phyloP scores from a whole-genome alignment of 2,329 filamentous ascomycete species.

The Iodosphaeria phyllophila region DNA sequence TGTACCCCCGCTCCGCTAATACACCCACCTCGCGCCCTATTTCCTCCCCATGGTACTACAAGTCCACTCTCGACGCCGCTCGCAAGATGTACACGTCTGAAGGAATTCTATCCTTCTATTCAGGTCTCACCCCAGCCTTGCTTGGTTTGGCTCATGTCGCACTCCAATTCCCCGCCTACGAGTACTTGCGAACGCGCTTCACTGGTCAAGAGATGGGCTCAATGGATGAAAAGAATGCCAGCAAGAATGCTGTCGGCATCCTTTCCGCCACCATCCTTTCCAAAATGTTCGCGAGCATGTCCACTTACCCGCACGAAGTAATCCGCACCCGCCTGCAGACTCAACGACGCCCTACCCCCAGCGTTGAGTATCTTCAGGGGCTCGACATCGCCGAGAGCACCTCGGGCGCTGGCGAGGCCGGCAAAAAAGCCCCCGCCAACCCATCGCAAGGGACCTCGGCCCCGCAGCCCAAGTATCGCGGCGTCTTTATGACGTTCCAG shows the following conservation, averaged over 20 bases:
- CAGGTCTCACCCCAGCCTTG: constrained; percentile 78
- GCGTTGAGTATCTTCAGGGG: constrained; percentile 30
- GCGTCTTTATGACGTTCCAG: constrained; percentile 63
- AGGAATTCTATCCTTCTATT: constrained; percentile 83
- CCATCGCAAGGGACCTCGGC: constrained; percentile 4
- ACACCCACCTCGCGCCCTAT: constrained; percentile 36
- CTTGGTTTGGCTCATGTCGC: constrained; percentile 88
- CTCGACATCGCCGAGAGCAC: constrained; percentile 23
- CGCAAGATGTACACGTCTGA: constrained; percentile 91
- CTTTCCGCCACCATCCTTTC: constrained; percentile 78
- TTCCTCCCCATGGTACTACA: constrained; percentile 76
- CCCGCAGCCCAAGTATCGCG: constrained; percentile 43
- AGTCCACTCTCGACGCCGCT: constrained; percentile 74
- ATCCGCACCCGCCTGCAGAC: constrained; percentile 87
- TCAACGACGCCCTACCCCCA: constrained; percentile 54
- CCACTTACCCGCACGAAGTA: constrained; percentile 95
- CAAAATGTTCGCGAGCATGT: constrained; percentile 84
- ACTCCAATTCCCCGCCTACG: constrained; percentile 92
- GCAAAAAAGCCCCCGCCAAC: constrained; percentile 8
- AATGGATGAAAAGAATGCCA: constrained; percentile 32
- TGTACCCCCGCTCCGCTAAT: constrained; percentile 28
- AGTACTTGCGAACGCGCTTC: constrained; percentile 78
- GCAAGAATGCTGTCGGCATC: constrained; percentile 66
- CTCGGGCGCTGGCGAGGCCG: constrained; percentile 26
- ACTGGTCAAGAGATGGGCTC: constrained; percentile 80